Conservation (phyloP, 768 basidiomycete genomes). For the Porpolomopsis calyptriformis region DNA sequence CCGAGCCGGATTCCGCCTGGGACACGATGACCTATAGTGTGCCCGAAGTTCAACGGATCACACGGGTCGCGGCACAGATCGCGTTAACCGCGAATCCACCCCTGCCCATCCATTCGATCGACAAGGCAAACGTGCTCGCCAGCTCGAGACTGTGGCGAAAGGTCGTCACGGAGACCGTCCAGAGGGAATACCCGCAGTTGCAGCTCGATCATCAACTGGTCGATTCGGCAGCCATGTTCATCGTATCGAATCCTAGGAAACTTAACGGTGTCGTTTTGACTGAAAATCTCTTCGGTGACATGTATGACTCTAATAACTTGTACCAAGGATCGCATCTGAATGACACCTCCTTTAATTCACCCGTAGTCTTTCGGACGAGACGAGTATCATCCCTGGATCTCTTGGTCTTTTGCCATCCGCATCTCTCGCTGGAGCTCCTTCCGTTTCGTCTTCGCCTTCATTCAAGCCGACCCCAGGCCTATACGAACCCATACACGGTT, state of each 20-base stretch:
- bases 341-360: neutral
- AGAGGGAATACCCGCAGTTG: slow-evolving; percentile 80
- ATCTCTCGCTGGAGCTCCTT: slow-evolving; percentile 84
- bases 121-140: slow-evolving; percentile 98
- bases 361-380: slow-evolving; percentile 84
- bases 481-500: slow-evolving; percentile 96
- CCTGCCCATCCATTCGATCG: slow-evolving; percentile 81
- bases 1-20: slow-evolving; percentile 64
- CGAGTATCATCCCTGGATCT: slow-evolving; percentile 95
- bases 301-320: slow-evolving; percentile 44
- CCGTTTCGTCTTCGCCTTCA: slow-evolving; percentile 36
- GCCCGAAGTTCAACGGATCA: slow-evolving; percentile 85
- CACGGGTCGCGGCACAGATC: slow-evolving; percentile 89
- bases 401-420: slow-evolving; percentile 94
- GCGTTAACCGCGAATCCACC: slow-evolving; percentile 78
- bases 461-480: slow-evolving; percentile 78
- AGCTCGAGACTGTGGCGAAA: slow-evolving; percentile 90
- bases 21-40: slow-evolving; percentile 93
- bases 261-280: slow-evolving; percentile 93
- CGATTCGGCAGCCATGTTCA: slow-evolving; percentile 93
- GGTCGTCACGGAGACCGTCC: slow-evolving; percentile 77
- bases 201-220: slow-evolving; percentile 86
- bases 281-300: slow-evolving; percentile 95
- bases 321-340: slow-evolving; percentile 1
- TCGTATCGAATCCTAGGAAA: slow-evolving; percentile 81